Conservation (phyloP, 2,329 filamentous ascomycete species). For the Aspergillus sp. region DNA sequence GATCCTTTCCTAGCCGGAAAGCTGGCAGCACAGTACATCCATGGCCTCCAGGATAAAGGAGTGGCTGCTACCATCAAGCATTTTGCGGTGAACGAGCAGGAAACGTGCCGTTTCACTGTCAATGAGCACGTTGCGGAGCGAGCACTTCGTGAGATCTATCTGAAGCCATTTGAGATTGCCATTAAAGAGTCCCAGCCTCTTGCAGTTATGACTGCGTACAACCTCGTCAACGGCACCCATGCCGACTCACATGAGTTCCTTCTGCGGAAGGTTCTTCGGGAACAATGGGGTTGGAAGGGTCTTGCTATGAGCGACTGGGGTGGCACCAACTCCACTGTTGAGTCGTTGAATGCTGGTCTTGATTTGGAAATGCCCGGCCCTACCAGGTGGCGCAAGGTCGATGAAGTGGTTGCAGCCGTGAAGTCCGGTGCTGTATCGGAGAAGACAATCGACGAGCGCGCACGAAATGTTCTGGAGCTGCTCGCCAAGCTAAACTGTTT, state of each 20-base stretch:
- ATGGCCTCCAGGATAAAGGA: conserved; percentile 5
- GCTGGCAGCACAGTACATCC: conserved; percentile 6
- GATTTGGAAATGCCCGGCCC: conserved; percentile 12
- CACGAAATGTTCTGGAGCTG: not conserved
- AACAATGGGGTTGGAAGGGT: conserved; percentile 8
- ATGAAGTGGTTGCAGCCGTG: not conserved
- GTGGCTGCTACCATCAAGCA: conserved; percentile 10
- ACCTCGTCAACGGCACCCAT: conserved; percentile 6
- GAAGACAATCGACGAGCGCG: conserved; percentile 3
- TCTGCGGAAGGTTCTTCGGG: not conserved
- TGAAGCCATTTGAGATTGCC: conserved; percentile 10
- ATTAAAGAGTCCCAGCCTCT: conserved; percentile 6
- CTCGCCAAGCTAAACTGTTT: conserved; percentile 1
- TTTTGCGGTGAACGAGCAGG: conserved; percentile 7
- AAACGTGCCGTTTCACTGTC: conserved; percentile 8
- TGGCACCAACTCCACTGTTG: conserved; percentile 3
- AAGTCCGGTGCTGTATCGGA: conserved; percentile 1
- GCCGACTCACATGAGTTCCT: conserved; percentile 7
- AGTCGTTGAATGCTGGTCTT: conserved; percentile 5
- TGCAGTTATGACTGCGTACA: conserved; percentile 11
- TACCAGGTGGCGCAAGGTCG: conserved; percentile 3
- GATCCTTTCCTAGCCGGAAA: conserved; percentile 10
- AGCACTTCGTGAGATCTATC: conserved; percentile 7
- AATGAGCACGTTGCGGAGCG: conserved; percentile 1
- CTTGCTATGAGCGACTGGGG: conserved; percentile 12